phyloP scores from a whole-genome alignment of 495 filamentous ascomycete genomes.

The Podospora bellae-mahoneyi region DNA sequence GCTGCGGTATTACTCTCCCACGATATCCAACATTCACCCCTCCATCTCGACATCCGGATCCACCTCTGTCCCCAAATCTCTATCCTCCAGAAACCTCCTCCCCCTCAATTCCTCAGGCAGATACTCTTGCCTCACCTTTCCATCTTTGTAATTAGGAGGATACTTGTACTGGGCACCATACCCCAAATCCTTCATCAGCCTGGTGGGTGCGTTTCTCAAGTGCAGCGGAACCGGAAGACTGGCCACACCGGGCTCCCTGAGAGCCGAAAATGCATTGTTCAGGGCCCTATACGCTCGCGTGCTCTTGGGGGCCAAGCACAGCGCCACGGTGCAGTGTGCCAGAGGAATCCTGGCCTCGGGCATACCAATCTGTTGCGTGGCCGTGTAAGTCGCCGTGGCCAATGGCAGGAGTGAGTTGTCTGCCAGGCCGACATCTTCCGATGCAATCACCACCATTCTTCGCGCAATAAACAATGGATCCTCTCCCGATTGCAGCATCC shows the following conservation, averaged over 20 bases:
- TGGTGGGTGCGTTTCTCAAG: constrained; percentile 85
- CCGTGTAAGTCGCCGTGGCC: constrained; percentile 78
- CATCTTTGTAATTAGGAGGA: constrained; percentile 81
- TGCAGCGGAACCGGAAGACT: constrained; percentile 79
- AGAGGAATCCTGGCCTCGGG: constrained; percentile 92
- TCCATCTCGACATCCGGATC: constrained; percentile 57
- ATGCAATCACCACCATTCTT: constrained; percentile 85
- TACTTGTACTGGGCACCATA: constrained; percentile 95
- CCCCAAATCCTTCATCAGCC: constrained; percentile 87
- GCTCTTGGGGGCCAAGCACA: constrained; percentile 78
- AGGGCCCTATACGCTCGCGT: constrained; percentile 80
- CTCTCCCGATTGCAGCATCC: constrained; percentile 95
- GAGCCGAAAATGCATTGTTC: constrained; percentile 69
- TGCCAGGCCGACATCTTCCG: constrained; percentile 88
- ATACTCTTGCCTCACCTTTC: constrained; percentile 87
- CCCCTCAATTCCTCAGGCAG: constrained; percentile 69
- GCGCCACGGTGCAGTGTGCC: constrained; percentile 80
- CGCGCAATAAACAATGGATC: constrained; percentile 90
- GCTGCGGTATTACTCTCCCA: background rate
- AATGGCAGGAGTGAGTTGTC: constrained; percentile 82
- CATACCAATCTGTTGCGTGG: constrained; percentile 86
- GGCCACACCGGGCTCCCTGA: constrained; percentile 76
- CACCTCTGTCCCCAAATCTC: constrained; percentile 72
- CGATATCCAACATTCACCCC: constrained; percentile 12
- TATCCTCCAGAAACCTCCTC: constrained; percentile 73